These are phyloP conservation scores for Phellinidium pouzarii DNA, from an alignment of 1,284 basidiomycete species.

Conservation along the genomic window DNA sequence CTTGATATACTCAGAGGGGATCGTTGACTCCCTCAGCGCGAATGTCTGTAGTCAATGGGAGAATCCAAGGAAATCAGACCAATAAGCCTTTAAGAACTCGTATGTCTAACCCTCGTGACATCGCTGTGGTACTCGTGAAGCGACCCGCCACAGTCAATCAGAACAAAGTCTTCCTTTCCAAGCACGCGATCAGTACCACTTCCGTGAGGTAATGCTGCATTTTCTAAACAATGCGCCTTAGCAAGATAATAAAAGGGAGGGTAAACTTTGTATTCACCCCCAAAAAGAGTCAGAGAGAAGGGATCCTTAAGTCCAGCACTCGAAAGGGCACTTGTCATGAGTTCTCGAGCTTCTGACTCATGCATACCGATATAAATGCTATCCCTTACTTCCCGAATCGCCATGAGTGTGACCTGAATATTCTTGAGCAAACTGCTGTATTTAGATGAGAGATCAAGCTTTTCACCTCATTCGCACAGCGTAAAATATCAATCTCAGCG, in stretches of 20 bases:
- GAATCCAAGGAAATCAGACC: not conserved
- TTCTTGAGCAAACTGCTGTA: not conserved
- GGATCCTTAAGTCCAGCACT: slow-evolving; percentile 51
- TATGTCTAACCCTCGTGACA: slow-evolving; percentile 58
- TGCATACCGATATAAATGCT: slow-evolving; percentile 65
- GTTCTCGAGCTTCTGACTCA: slow-evolving; percentile 41
- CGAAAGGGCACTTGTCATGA: slow-evolving; percentile 51
- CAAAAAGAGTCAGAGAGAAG: slow-evolving; percentile 68
- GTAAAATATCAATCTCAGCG: slow-evolving; percentile 65
- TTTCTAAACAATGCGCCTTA: slow-evolving; percentile 41
- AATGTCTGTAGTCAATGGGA: slow-evolving; percentile 57
- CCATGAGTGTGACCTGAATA: slow-evolving; percentile 62
- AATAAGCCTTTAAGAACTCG: not conserved
- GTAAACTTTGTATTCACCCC: slow-evolving; percentile 40
- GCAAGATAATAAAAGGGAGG: not conserved
- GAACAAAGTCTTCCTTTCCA: slow-evolving; percentile 52
- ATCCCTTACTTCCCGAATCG: slow-evolving; percentile 60
- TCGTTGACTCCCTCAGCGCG: slow-evolving; percentile 49
- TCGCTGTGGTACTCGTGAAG: slow-evolving; percentile 74
- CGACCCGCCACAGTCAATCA: slow-evolving; percentile 72
- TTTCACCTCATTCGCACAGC: slow-evolving; percentile 73
- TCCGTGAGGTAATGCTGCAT: slow-evolving; percentile 82
- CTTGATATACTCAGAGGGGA: slow-evolving; percentile 45
- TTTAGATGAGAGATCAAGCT: not conserved
- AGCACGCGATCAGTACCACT: slow-evolving; percentile 62